Base-by-base conservation (phyloP, 257 asterid species). In the Leonotis leonurus region DNA sequence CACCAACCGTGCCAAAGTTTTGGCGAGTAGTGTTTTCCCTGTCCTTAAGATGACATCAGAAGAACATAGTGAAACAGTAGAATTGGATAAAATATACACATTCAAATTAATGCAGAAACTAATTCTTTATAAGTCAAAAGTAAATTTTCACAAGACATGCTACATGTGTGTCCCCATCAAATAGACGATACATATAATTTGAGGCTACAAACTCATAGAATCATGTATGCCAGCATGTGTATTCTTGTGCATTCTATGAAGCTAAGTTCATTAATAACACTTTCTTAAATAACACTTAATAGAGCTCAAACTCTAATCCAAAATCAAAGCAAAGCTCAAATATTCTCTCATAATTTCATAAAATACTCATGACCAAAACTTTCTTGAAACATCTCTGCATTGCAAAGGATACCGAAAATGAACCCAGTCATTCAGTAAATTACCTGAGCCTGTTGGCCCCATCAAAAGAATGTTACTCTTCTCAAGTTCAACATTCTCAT, bases 361-460 rank as follows among this genome's bases (percentile, higher is more conserved):
- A 12, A 33, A 56, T 43, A 62, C 14, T 65, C 40, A 61, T 13
- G 27, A 36, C 36, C 39, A 24, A 22, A 32, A 33, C 24, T 63
- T 17, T 49, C 27, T 29, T 2, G 26, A 61, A 41, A 10, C 10
- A 46, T 29, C 60, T 40, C 62, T 18, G 22, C 40, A 17, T 12
- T 16, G 21, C 39, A 24, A 56, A 33, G 25, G 20, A 21, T n/a
- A 36, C 45, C 16, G 58, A 59, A 48, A 33, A 3, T 51, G 44
- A 71, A 75, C 44, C 55, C 62, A 29, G 60, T 18, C 62, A 73
- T 64, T 26, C 17, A 36, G 75, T 63, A 74, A 75, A 66, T 90
- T 90, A 93, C 99, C 99, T 85, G 99, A 93, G 67, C 99, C 99
- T 33, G 99, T 93, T 1, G 99, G 99, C 52, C 99, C 99, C 97